These are phyloP conservation scores for Melaleuca quinquenervia DNA, from an alignment of 345 rosid species.

Conservation along the genomic window DNA sequence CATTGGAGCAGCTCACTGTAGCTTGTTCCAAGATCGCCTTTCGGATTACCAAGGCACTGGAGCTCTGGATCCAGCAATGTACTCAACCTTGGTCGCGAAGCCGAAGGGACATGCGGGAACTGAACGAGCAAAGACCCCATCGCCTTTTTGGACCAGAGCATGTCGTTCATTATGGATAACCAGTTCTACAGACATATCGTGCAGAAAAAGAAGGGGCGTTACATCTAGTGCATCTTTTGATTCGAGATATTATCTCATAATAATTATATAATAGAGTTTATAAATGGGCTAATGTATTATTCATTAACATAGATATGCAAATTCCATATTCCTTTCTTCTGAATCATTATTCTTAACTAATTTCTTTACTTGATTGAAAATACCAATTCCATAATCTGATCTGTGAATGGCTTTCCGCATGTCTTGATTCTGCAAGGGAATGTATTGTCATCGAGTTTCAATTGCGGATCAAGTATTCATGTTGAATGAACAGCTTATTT, in stretches of 20 bases:
- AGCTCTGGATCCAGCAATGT: slow-evolving; percentile 42
- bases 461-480: not conserved
- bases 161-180: slow-evolving; percentile 38
- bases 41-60: slow-evolving; percentile 27
- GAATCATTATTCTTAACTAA: not conserved
- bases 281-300: not conserved
- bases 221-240: slow-evolving; percentile 14
- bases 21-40: slow-evolving; percentile 45
- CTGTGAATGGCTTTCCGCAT: no score
- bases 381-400: no score
- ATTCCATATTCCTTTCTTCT: not conserved
- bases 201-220: slow-evolving; percentile 36
- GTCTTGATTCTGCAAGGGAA: not conserved
- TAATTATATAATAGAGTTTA: not conserved
- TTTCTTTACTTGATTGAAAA: no score
- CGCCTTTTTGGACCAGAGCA: slow-evolving; percentile 48
- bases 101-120: slow-evolving; percentile 23
- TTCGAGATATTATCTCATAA: not conserved
- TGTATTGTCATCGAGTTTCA: not conserved
- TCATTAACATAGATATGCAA: not conserved
- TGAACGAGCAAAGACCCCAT: slow-evolving; percentile 19
- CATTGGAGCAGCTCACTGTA: slow-evolving; percentile 53
- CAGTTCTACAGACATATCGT: slow-evolving; percentile 26
- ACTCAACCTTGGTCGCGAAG: slow-evolving; percentile 20
- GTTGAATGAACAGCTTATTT: not conserved